Evolutionary conservation across 1,284 basidiomycete species (phyloP).

Genomic region (Microbotryum silenes-acaulis): DNA sequence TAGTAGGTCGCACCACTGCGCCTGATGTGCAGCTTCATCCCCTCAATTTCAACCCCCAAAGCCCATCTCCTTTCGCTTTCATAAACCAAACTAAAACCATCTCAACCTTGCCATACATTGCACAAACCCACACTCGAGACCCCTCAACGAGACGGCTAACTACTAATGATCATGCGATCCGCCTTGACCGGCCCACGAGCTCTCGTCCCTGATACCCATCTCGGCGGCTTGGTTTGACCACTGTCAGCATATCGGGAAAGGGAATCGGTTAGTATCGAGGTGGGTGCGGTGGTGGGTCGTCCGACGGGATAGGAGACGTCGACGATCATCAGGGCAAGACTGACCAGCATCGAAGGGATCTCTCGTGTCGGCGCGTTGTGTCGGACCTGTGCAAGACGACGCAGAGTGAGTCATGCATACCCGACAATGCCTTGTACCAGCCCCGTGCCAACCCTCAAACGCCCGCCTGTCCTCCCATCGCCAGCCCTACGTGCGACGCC

Average conservation of each 20-base stretch:
- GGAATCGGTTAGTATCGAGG: not conserved
- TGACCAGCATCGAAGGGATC: slow-evolving; percentile 44
- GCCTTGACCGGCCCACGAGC: not conserved
- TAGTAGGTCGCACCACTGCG: no score
- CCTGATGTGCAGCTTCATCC: no score
- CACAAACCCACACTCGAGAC: no score
- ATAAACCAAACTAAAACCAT: no score
- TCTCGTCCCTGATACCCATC: slow-evolving; percentile 34
- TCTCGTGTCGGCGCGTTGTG: slow-evolving; percentile 44
- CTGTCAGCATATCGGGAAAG: not conserved
- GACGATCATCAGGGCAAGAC: slow-evolving; percentile 9
- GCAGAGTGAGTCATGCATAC: not conserved
- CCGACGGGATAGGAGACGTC: not conserved
- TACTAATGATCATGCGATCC: no score
- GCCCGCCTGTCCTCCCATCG: no score
- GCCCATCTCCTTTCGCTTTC: no score
- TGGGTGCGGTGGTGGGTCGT: not conserved
- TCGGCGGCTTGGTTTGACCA: slow-evolving; percentile 35
- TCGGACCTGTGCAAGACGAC: slow-evolving; percentile 36
- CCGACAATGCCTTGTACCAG: not conserved
- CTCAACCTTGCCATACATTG: no score
- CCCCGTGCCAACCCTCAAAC: not conserved
- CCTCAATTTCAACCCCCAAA: no score
- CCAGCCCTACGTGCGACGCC: no score
- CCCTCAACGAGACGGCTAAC: no score